phyloP scores from a whole-genome alignment of 768 basidiomycete genomes.

The Crepidotus variabilis region DNA sequence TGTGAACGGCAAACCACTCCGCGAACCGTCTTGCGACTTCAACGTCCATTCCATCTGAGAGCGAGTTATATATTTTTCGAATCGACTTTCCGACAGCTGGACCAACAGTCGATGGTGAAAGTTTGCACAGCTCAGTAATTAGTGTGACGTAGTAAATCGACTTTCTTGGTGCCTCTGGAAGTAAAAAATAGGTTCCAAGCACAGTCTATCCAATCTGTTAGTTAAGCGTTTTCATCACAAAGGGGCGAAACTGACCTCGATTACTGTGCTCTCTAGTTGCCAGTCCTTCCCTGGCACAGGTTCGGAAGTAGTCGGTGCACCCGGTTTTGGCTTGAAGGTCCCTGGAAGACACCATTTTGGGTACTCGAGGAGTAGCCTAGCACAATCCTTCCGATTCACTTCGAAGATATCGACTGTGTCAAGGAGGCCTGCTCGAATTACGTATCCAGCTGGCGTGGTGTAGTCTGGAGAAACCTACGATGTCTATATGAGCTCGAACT shows the following conservation, averaged over 20 bases:
- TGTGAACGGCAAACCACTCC: constrained; percentile 94
- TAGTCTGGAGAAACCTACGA: constrained; percentile 74
- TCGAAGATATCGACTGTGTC: constrained; percentile 90
- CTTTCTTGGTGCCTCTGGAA: constrained; percentile 77
- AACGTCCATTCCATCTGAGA: constrained; percentile 86
- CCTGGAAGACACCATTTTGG: constrained; percentile 80
- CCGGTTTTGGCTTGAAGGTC: constrained; percentile 80
- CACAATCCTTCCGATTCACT: constrained; percentile 94
- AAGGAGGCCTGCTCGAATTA: constrained; percentile 66
- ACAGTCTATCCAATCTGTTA: constrained; percentile 45
- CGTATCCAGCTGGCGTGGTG: constrained; percentile 71
- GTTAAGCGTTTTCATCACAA: neutral
- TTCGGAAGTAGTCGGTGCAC: constrained; percentile 46
- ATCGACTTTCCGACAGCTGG: constrained; percentile 97
- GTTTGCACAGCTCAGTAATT: constrained; percentile 91
- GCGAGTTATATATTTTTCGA: constrained; percentile 71
- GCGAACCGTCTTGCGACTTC: constrained; percentile 79
- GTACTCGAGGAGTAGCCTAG: constrained; percentile 79
- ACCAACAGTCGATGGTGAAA: constrained; percentile 89
- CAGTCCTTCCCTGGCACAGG: constrained; percentile 66
- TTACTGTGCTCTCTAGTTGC: constrained; percentile 85
- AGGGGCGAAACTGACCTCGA: constrained; percentile 55
- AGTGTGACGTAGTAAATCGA: constrained; percentile 84
- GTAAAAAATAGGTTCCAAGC: constrained; percentile 66
- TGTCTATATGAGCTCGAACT: neutral